Conservation (phyloP, 108 stramenopile genomes). For the Cyclotella baltica region DNA sequence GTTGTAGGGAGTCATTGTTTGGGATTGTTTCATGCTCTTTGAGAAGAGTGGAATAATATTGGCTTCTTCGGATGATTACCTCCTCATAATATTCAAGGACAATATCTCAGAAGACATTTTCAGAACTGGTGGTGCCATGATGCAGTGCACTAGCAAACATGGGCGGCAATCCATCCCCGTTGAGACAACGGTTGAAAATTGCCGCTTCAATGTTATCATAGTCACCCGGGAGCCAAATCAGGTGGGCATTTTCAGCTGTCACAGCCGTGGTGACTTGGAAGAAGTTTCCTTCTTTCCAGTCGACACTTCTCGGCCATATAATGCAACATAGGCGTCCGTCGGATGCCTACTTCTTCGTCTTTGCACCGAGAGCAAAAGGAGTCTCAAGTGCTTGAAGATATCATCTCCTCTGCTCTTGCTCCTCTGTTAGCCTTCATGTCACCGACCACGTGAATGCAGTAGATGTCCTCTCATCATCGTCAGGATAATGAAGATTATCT, state of each 20-base stretch:
- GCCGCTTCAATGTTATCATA: constrained; percentile 14
- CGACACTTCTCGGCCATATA: neutral
- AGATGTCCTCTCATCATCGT: constrained; percentile 18
- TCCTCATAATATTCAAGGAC: constrained; percentile 4
- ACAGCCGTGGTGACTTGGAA: constrained; percentile 4
- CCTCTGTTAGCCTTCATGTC: constrained; percentile 6
- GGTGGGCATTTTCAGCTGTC: constrained; percentile 5
- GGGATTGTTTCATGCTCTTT: constrained; percentile 1
- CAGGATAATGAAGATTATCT: constrained; percentile 26
- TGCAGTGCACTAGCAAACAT: neutral
- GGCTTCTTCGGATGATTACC: constrained; percentile 1
- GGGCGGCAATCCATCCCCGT: neutral
- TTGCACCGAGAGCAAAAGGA: constrained; percentile 1
- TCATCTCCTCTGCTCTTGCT: constrained; percentile 2
- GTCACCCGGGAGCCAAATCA: constrained; percentile 29
- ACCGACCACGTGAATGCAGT: constrained; percentile 18
- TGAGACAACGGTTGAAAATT: neutral
- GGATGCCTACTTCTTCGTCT: constrained; percentile 13
- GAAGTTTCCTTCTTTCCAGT: neutral
- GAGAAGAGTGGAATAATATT: neutral
- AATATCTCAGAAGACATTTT: constrained; percentile 12
- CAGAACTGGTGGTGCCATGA: constrained; percentile 13
- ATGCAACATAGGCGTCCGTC: constrained; percentile 13
- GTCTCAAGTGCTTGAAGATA: constrained; percentile 16
- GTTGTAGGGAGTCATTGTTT: neutral